Evolutionary conservation across 306 rosid genomes (phyloP).

Genomic region (Acacia crassicarpa): DNA sequence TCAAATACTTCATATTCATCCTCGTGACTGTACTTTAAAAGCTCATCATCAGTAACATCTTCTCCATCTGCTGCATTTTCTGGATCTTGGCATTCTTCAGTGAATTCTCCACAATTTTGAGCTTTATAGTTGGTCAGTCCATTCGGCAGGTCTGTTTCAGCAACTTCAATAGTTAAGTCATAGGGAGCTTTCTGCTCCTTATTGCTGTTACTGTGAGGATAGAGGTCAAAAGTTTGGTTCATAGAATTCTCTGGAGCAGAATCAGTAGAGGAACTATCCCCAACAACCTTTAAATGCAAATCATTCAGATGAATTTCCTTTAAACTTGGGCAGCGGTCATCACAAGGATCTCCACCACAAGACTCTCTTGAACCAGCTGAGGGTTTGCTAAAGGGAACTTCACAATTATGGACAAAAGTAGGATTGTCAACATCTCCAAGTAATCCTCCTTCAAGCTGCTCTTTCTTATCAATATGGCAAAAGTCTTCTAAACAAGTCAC

Average conservation of each 20-base stretch:
- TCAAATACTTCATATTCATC: slow-evolving; percentile 86
- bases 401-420: slow-evolving; percentile 29
- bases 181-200: slow-evolving; percentile 41
- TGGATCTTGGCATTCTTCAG: slow-evolving; percentile 47
- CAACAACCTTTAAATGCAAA: slow-evolving; percentile 40
- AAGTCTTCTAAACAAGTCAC: slow-evolving; percentile 30
- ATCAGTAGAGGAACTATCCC: slow-evolving; percentile 48
- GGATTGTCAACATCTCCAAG: slow-evolving; percentile 33
- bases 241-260: slow-evolving; percentile 29
- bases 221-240: slow-evolving; percentile 38
- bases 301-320: slow-evolving; percentile 51
- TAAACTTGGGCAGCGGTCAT: slow-evolving; percentile 40
- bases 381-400: slow-evolving; percentile 44
- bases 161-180: slow-evolving; percentile 40
- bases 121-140: slow-evolving; percentile 37
- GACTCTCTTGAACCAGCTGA: slow-evolving; percentile 44
- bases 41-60: slow-evolving; percentile 58
- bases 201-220: slow-evolving; percentile 28
- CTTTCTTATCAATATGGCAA: slow-evolving; percentile 32
- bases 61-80: slow-evolving; percentile 51
- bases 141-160: slow-evolving; percentile 40
- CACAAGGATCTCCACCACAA: slow-evolving; percentile 45
- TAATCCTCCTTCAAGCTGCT: slow-evolving; percentile 35
- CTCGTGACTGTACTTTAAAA: slow-evolving; percentile 47
- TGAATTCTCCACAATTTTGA: slow-evolving; percentile 34